Evolutionary conservation across 1,284 basidiomycete species (phyloP).

Genomic region (Apiotrichum gamsii): DNA sequence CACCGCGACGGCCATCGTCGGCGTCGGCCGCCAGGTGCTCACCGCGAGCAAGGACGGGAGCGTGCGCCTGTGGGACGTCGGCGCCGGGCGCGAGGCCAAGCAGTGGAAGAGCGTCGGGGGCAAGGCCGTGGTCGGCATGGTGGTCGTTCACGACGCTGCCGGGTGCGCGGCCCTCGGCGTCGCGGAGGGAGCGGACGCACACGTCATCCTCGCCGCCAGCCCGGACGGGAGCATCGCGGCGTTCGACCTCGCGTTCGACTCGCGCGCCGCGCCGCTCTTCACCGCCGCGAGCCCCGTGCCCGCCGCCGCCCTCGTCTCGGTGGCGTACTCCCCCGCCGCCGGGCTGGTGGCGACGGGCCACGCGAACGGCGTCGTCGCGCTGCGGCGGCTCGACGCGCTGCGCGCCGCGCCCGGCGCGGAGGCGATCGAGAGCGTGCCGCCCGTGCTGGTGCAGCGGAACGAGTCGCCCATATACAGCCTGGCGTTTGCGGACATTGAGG

Average conservation of each 20-base stretch:
- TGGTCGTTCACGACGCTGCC: constrained; percentile 29
- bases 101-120: constrained; percentile 34
- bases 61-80: constrained; percentile 68
- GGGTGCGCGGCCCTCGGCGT: constrained; percentile 17
- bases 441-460: constrained; percentile 53
- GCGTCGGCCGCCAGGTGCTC: constrained; percentile 60
- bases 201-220: constrained; percentile 52
- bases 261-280: constrained; percentile 43
- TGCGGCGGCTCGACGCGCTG: constrained; percentile 52
- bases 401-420: constrained; percentile 43
- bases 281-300: too few species aligned
- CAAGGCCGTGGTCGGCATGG: constrained; percentile 26
- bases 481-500: constrained; percentile 25
- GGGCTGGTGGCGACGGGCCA: constrained; percentile 59
- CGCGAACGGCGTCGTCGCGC: constrained; percentile 55
- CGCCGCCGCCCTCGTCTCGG: constrained; percentile 25
- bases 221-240: constrained; percentile 52
- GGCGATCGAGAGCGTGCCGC: background rate
- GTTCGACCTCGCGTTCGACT: constrained; percentile 52
- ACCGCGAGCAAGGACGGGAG: constrained; percentile 60
- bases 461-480: constrained; percentile 57
- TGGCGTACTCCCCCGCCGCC: constrained; percentile 50
- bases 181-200: constrained; percentile 32
- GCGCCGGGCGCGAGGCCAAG: constrained; percentile 53
- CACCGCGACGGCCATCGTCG: constrained; percentile 56